Evolutionary conservation across 495 filamentous ascomycete genomes (phyloP), one percentile per base, ranked within the genome.

Genomic region (Chaetomium cochliodes): DNA sequence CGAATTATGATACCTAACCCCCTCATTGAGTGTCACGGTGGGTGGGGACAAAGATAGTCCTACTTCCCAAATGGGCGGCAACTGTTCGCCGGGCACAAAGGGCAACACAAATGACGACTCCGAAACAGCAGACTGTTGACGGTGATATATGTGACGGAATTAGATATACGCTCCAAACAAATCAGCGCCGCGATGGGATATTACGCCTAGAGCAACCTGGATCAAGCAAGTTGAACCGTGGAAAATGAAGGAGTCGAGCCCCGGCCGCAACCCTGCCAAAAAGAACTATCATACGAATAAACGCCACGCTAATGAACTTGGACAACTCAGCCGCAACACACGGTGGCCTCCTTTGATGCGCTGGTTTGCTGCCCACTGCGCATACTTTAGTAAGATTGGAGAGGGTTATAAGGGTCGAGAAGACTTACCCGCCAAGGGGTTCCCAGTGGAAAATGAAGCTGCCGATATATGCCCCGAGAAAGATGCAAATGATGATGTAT

Each of bases 401-500:
- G 23, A 30, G 18, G 7, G 30, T 37, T 5, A 6, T 11, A 37
- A 37, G n/a, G 7, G 4, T 9, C 2, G 2, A 3, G 16, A 25
- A 52, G 8, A 60, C 67, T 61, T 22, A 70, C 68, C 39, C 23
- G 16, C 69, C 68, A 0, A 82, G 65, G 7, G 69, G 67, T 60
- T 87, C 85, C 86, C 86, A 89, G 23, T 78, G 79, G 69, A 87
- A 89, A 30, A 85, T 68, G 59, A 89, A 85, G 42, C 79, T 75
- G 3, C 87, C 87, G 5, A 88, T 52, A 67, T 83, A 89, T 5
- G 86, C 84, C 1, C 88, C 88, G 44, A 89, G 82, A 56, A 88
- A 79, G 65, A 88, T 88, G 61, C 79, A 84, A 25, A 88, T 84
- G 58, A 88, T 87, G 53, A 88, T 81, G 68, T 88, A 89, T 0